These are phyloP conservation scores for Amphichorda felina DNA, from an alignment of 2,329 filamentous ascomycete species.

Conservation along the genomic window DNA sequence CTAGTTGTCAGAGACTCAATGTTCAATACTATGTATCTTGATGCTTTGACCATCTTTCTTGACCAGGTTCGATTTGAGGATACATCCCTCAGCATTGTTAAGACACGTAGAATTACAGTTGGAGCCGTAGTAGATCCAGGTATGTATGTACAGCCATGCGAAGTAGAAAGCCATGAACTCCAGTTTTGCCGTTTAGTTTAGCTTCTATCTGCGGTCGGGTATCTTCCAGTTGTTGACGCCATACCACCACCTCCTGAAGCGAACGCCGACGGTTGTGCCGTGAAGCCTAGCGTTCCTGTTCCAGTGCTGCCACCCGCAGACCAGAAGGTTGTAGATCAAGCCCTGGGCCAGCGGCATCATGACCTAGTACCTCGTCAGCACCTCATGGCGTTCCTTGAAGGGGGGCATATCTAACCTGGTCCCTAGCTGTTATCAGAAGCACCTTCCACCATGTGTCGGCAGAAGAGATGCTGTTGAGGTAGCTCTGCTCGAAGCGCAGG, in stretches of 20 bases:
- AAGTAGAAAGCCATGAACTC: too few species aligned
- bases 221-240: slow-evolving; percentile 82
- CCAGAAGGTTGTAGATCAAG: slow-evolving; percentile 72
- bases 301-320: slow-evolving; percentile 84
- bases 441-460: slow-evolving; percentile 74
- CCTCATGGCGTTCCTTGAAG: not conserved
- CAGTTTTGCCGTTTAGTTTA: too few species aligned
- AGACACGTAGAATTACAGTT: too few species aligned
- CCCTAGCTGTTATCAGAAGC: slow-evolving; percentile 71
- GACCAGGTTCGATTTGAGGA: too few species aligned
- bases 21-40: too few species aligned
- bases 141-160: too few species aligned
- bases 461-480: slow-evolving; percentile 74
- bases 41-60: too few species aligned
- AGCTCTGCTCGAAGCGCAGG: slow-evolving; percentile 95
- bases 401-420: slow-evolving; percentile 52
- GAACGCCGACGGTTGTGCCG: slow-evolving; percentile 66
- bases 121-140: too few species aligned
- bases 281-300: slow-evolving; percentile 68
- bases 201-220: slow-evolving; percentile 27
- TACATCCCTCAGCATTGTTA: too few species aligned
- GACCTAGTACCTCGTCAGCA: slow-evolving; percentile 40
- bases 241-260: slow-evolving; percentile 87
- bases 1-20: not conserved
- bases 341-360: slow-evolving; percentile 82